These are phyloP conservation scores for Cardamine resedifolia DNA, from an alignment of 345 rosid species.

Conservation along the genomic window DNA sequence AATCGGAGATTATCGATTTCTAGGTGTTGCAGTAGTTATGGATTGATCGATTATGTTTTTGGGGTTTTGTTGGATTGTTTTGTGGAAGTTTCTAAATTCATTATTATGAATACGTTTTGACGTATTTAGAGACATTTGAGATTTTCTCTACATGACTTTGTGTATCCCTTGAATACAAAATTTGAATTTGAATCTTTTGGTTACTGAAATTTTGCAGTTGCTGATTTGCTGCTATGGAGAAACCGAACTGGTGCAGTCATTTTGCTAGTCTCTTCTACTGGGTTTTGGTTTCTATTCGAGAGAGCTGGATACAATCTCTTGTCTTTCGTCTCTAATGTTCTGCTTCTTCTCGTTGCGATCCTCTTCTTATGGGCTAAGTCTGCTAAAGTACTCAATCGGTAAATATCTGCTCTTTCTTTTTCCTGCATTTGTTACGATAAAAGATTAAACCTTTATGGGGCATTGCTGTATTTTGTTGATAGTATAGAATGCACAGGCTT, in stretches of 20 bases:
- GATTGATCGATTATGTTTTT: not conserved
- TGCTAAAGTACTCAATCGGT: slow-evolving; percentile 94
- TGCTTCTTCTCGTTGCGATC: slow-evolving; percentile 66
- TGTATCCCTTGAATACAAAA: not conserved
- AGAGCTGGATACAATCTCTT: slow-evolving; percentile 73
- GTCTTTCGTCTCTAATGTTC: slow-evolving; percentile 70
- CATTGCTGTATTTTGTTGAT: not conserved
- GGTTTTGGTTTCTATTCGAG: slow-evolving; percentile 75
- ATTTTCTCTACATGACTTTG: not conserved
- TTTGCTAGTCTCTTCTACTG: slow-evolving; percentile 54
- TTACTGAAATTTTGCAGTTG: slow-evolving; percentile 45
- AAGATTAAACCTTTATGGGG: not conserved
- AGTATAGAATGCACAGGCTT: slow-evolving; percentile 5
- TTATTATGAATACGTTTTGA: not conserved
- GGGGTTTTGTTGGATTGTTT: not conserved
- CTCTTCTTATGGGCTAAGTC: slow-evolving; percentile 98
- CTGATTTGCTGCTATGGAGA: slow-evolving; percentile 86
- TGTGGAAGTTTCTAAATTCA: not conserved
- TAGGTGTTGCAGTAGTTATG: not conserved
- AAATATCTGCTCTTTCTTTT: not conserved
- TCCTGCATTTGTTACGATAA: not conserved
- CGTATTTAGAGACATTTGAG: not conserved
- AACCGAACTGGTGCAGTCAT: slow-evolving; percentile 51
- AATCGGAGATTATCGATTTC: not conserved
- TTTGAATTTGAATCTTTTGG: not conserved